Evolutionary conservation across 78 protist genomes (phyloP), one percentile per base, ranked within the genome.

Genomic region (Dictyostelium brefeldianum): DNA sequence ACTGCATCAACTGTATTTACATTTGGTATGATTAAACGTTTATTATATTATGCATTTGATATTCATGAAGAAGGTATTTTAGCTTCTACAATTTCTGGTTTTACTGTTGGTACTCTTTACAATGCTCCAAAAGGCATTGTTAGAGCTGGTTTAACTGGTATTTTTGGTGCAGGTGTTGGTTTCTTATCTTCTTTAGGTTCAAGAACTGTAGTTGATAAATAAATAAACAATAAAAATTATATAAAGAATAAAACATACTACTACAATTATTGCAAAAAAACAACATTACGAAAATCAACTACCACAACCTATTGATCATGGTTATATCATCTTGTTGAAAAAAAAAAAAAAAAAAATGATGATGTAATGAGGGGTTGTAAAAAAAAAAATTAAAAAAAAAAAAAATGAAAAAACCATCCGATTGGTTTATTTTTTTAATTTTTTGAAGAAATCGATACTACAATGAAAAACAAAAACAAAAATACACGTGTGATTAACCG

Each of bases 41-140:
- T 71, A 4, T 20, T 71, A 46, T 25, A 43, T 22, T 20, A 15
- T 31, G 78, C 36, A 43, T 71, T 18, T 27, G n/a, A 71, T 25
- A 43, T 31, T 17, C 57, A 71, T n/a, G 78, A 71, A 46, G 78
- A 71, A n/a, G 78, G 78, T 43, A 46, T 47, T 47, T 41, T 43
- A 36, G 46, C 51, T 41, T 71, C 78, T 20, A 46, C 78, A 20
- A 20, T 71, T 4, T 15, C 78, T 43, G 78, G 78, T 71, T 29
- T 43, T 18, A 6, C 78, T 8, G 78, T 71, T 43, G 78, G 78
- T 43, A 7, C 43, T 5, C 78, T 71, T n/a, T 71, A 25, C 18
- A 41, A 15, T 43, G 78, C 78, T 12, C 78, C 78, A 71, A 31
- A 46, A 43, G 78, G 78, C 43, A 41, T 71, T 0, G 53, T 71